These are phyloP conservation scores for Endotrypanum monterogeii DNA, from an alignment of 208 protist species.

Conservation along the genomic window DNA sequence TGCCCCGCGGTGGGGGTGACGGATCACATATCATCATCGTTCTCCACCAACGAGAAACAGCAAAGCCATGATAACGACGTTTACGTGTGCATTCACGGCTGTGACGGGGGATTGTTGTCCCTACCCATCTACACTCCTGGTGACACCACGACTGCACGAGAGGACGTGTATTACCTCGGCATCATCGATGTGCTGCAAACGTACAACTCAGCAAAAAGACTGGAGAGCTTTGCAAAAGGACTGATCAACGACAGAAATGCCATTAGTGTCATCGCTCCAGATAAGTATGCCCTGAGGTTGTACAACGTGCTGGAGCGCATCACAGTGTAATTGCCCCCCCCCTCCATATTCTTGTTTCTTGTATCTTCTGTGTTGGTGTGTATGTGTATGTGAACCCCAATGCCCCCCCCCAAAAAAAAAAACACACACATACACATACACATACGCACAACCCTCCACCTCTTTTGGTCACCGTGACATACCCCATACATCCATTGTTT, in stretches of 20 bases:
- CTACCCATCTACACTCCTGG: slow-evolving; percentile 69
- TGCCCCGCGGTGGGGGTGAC: slow-evolving; percentile 16
- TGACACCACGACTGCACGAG: slow-evolving; percentile 72
- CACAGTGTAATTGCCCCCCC: slow-evolving; percentile 37
- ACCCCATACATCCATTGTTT: neutral
- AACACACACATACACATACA: no score
- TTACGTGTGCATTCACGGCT: slow-evolving; percentile 70
- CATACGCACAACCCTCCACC: no score
- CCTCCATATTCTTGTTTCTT: neutral
- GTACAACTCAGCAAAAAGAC: slow-evolving; percentile 84
- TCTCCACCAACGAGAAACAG: neutral
- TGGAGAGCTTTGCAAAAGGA: slow-evolving; percentile 90
- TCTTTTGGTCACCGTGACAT: neutral
- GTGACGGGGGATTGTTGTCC: slow-evolving; percentile 82
- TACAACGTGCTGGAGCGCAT: slow-evolving; percentile 79
- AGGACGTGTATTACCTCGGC: slow-evolving; percentile 92
- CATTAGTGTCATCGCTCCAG: slow-evolving; percentile 88
- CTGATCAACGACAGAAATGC: slow-evolving; percentile 62
- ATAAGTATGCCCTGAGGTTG: slow-evolving; percentile 83
- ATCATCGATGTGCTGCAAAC: slow-evolving; percentile 94
- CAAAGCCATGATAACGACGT: slow-evolving; percentile 31
- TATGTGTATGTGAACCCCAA: neutral
- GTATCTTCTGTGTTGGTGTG: neutral
- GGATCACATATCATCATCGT: neutral
- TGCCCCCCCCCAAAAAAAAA: no score